These are phyloP conservation scores for Perkinsela sp. DNA, from an alignment of 208 protist species.

Conservation along the genomic window DNA sequence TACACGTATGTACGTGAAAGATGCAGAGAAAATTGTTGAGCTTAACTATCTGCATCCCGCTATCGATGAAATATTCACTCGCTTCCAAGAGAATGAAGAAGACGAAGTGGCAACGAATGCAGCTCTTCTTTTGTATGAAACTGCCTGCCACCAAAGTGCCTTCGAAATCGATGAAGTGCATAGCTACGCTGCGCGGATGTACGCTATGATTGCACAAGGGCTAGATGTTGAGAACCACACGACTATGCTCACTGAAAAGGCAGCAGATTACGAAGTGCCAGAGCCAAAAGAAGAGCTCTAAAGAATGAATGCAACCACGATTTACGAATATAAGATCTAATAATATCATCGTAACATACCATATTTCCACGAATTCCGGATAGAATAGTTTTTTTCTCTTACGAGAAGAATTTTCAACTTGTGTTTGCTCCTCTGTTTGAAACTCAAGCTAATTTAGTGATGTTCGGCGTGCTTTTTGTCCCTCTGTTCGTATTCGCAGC, in stretches of 20 bases:
- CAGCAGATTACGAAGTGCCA: conserved; percentile 25
- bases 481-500: too few species aligned
- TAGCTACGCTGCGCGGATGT: conserved; percentile 42
- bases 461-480: too few species aligned
- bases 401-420: too few species aligned
- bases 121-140: conserved; percentile 79
- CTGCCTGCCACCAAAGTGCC: conserved; percentile 64
- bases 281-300: conserved; percentile 12
- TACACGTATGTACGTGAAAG: conserved; percentile 6
- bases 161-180: conserved; percentile 56
- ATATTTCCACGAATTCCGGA: too few species aligned
- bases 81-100: conserved; percentile 38
- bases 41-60: conserved; percentile 90
- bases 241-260: conserved; percentile 25
- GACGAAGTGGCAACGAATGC: conserved; percentile 58
- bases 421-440: too few species aligned
- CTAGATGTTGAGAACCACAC: conserved; percentile 38
- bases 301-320: conserved; percentile 5
- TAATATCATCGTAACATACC: too few species aligned
- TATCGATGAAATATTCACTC: conserved; percentile 62
- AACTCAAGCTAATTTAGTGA: too few species aligned
- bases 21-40: conserved; percentile 74
- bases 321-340: conserved; percentile 1
- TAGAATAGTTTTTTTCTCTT: too few species aligned
- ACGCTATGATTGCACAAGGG: conserved; percentile 47